Conservation (phyloP, 2,329 filamentous ascomycete species). For the Ceratocystis variospora region DNA sequence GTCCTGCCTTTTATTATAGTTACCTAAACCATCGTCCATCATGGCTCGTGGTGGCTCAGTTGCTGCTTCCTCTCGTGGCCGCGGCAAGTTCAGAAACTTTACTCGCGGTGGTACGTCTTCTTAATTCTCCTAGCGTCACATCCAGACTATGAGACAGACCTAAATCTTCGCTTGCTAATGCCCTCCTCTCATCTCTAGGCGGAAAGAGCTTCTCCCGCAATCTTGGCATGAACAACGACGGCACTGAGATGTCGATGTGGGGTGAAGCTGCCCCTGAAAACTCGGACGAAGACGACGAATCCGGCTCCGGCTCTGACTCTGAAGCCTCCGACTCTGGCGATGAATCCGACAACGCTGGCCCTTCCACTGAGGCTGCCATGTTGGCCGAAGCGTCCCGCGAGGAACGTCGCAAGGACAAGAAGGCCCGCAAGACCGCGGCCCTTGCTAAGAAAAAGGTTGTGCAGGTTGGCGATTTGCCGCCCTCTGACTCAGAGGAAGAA, state of each 20-base stretch:
- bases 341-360: slow-evolving; percentile 24
- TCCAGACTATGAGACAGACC: slow-evolving; percentile 1
- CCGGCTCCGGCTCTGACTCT: slow-evolving; percentile 36
- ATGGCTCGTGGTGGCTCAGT: slow-evolving; percentile 35
- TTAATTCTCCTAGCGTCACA: slow-evolving; percentile 21
- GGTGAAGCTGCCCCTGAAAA: slow-evolving; percentile 27
- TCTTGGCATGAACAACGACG: slow-evolving; percentile 74
- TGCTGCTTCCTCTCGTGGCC: slow-evolving; percentile 50
- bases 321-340: slow-evolving; percentile 35
- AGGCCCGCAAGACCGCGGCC: slow-evolving; percentile 82
- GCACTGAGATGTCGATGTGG: slow-evolving; percentile 84
- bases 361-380: slow-evolving; percentile 36
- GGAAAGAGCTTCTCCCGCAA: slow-evolving; percentile 93
- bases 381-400: slow-evolving; percentile 54
- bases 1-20: not conserved
- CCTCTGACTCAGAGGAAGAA: slow-evolving; percentile 43
- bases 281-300: slow-evolving; percentile 23
- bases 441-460: slow-evolving; percentile 62
- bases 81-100: slow-evolving; percentile 88
- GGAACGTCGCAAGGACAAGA: slow-evolving; percentile 73
- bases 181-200: slow-evolving; percentile 37
- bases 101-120: slow-evolving; percentile 64
- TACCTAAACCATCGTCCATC: not conserved
- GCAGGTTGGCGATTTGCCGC: slow-evolving; percentile 73
- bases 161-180: slow-evolving; percentile 16